phyloP scores from a whole-genome alignment of 2,329 filamentous ascomycete species.

The Fusarium nematophilum region DNA sequence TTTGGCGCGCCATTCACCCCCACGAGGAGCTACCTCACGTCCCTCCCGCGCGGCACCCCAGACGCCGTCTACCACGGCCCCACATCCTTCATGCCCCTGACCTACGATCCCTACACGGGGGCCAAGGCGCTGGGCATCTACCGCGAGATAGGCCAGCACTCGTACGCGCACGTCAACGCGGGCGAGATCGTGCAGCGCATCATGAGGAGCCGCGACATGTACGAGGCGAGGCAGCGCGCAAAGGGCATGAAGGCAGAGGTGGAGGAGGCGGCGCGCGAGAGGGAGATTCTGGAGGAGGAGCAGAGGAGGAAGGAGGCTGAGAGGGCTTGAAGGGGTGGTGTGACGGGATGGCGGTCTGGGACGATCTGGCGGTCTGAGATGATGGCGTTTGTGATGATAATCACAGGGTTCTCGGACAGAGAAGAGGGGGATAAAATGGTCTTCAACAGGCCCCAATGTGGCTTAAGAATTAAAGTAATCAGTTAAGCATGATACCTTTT shows the following conservation, averaged over 20 bases:
- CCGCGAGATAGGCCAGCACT: conserved; percentile 78
- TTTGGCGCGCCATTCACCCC: conserved; percentile 93
- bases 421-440: conserved; percentile 8
- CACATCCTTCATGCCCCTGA: conserved; percentile 86
- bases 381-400: background rate
- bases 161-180: conserved; percentile 89
- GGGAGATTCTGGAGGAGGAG: conserved; percentile 72
- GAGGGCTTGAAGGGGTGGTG: conserved; percentile 34
- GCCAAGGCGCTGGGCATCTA: conserved; percentile 89
- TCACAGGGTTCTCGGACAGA: background rate
- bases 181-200: conserved; percentile 93
- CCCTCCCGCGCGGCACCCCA: conserved; percentile 79
- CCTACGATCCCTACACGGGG: conserved; percentile 83
- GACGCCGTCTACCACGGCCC: conserved; percentile 95
- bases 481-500: conserved; percentile 29
- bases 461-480: conserved; percentile 27
- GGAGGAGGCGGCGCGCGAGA: conserved; percentile 73
- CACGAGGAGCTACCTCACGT: conserved; percentile 79
- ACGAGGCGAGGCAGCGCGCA: conserved; percentile 89
- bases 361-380: background rate
- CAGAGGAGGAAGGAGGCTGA: conserved; percentile 62
- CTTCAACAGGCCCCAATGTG: conserved; percentile 41
- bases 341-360: conserved; percentile 18
- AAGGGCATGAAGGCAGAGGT: conserved; percentile 88
- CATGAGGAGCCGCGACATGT: conserved; percentile 84